phyloP scores from a whole-genome alignment of 2,329 filamentous ascomycete genomes.

The Teratosphaeriaceae sp. region DNA sequence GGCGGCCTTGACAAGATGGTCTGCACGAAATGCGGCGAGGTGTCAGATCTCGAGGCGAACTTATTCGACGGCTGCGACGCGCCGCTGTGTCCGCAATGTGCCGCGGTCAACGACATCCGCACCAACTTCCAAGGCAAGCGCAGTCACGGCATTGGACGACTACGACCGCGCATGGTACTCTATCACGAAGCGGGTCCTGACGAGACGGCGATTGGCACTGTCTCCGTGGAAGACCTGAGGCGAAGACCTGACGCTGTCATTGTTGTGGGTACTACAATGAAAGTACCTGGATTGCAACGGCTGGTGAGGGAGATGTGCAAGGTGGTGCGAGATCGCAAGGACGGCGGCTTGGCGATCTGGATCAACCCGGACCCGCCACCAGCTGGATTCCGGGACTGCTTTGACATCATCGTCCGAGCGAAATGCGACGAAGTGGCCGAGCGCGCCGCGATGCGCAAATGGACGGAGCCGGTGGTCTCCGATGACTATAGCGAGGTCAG shows the following conservation, averaged over 20 bases:
- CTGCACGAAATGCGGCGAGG: conserved; percentile 81
- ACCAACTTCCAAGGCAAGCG: conserved; percentile 73
- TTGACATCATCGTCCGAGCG: conserved; percentile 83
- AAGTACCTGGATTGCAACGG: conserved; percentile 85
- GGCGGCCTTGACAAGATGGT: conserved; percentile 94
- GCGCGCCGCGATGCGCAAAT: conserved; percentile 55
- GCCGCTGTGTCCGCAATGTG: conserved; percentile 71
- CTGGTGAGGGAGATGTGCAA: conserved; percentile 88
- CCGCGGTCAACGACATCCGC: conserved; percentile 67
- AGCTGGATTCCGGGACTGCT: conserved; percentile 80
- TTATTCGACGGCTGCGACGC: conserved; percentile 80
- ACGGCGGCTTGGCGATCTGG: conserved; percentile 80
- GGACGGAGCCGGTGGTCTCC: conserved; percentile 43
- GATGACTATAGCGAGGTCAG: conserved; percentile 39
- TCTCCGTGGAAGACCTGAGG: conserved; percentile 78
- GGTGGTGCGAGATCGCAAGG: conserved; percentile 71
- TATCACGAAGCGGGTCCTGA: conserved; percentile 98
- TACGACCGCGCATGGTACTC: conserved; percentile 88
- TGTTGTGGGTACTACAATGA: conserved; percentile 91
- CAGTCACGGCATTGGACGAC: conserved; percentile 83
- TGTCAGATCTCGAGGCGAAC: conserved; percentile 67
- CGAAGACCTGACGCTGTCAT: conserved; percentile 83
- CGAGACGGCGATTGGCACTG: conserved; percentile 89
- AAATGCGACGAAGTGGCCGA: conserved; percentile 82
- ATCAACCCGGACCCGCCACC: conserved; percentile 87